Conservation (phyloP, 352 stramenopile species). For the Globisporangium middletonii region DNA sequence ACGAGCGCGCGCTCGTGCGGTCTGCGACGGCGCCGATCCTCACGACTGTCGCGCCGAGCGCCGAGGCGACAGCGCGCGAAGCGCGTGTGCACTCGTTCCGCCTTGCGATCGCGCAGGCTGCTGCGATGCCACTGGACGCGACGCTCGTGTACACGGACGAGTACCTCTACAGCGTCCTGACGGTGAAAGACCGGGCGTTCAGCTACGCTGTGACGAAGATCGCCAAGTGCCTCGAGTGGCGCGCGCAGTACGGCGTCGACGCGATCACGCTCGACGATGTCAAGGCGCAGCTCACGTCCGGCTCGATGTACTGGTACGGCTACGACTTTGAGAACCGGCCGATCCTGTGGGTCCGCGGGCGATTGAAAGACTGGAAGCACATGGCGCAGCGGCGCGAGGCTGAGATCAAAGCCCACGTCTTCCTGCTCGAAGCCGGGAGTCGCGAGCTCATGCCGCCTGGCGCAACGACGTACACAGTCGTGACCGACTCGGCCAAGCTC, state of each 20-base stretch:
- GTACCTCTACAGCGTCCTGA: conserved; percentile 55
- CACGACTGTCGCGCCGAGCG: not conserved
- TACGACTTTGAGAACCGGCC: conserved; percentile 64
- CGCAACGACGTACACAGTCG: conserved; percentile 53
- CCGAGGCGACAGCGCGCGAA: conserved; percentile 14
- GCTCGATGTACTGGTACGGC: conserved; percentile 69
- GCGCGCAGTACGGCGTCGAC: conserved; percentile 37
- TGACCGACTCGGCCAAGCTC: conserved; percentile 47
- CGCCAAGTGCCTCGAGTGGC: conserved; percentile 43
- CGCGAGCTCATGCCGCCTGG: conserved; percentile 50
- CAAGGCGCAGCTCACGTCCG: conserved; percentile 30
- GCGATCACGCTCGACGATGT: conserved; percentile 31
- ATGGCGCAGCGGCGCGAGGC: conserved; percentile 42
- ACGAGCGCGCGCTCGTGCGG: not conserved
- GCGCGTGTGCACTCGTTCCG: conserved; percentile 44
- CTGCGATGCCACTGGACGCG: conserved; percentile 22
- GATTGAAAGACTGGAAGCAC: conserved; percentile 50
- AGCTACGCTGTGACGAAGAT: conserved; percentile 60
- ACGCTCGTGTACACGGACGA: conserved; percentile 50
- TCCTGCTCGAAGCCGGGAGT: conserved; percentile 46
- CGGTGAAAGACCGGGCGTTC: conserved; percentile 54
- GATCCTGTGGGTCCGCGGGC: conserved; percentile 59
- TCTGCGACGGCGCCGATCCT: not conserved
- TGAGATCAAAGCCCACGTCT: conserved; percentile 57
- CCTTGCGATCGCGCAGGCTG: conserved; percentile 37